Percentiles rank a stretch among this genome's conserved stretches.
phyloP scores from a whole-genome alignment of 768 basidiomycete species.

The Lentinula sp. region DNA sequence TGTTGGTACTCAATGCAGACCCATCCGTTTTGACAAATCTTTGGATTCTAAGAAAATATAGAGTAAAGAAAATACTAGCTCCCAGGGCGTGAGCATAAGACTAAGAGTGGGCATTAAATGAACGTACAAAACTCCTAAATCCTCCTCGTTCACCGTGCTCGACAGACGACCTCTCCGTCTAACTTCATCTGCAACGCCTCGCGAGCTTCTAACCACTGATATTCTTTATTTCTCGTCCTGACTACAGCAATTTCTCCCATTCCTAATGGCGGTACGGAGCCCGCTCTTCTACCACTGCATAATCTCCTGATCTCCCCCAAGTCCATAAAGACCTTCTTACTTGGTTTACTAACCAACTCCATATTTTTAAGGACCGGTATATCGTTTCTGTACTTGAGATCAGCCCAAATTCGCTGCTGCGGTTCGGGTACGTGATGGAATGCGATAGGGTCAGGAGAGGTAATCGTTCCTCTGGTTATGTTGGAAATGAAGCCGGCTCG shows the following conservation, averaged over 20 bases:
- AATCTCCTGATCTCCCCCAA: slow-evolving; percentile 67
- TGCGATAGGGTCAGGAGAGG: slow-evolving; percentile 53
- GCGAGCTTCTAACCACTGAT: slow-evolving; percentile 88
- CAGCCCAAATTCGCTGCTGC: slow-evolving; percentile 85
- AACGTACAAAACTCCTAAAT: not conserved
- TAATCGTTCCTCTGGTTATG: slow-evolving; percentile 73
- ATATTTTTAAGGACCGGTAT: slow-evolving; percentile 76
- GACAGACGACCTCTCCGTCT: slow-evolving; percentile 83
- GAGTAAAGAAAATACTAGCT: not conserved
- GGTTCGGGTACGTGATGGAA: slow-evolving; percentile 58
- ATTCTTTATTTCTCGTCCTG: slow-evolving; percentile 59
- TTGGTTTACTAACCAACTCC: slow-evolving; percentile 80
- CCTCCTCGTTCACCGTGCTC: slow-evolving; percentile 41
- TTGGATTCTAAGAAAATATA: not conserved
- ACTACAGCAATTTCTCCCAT: slow-evolving; percentile 94
- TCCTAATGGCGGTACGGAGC: slow-evolving; percentile 75
- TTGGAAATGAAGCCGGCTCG: slow-evolving; percentile 84
- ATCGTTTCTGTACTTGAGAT: slow-evolving; percentile 91
- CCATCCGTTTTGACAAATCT: no score
- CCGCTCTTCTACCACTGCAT: slow-evolving; percentile 77
- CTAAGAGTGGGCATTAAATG: no score
- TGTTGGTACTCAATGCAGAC: no score
- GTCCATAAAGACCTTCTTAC: slow-evolving; percentile 73
- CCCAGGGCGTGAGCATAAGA: not conserved
- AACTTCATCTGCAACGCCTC: slow-evolving; percentile 79